phyloP scores from a whole-genome alignment of 2,329 filamentous ascomycete species.

The Colletotrichum trifolii region DNA sequence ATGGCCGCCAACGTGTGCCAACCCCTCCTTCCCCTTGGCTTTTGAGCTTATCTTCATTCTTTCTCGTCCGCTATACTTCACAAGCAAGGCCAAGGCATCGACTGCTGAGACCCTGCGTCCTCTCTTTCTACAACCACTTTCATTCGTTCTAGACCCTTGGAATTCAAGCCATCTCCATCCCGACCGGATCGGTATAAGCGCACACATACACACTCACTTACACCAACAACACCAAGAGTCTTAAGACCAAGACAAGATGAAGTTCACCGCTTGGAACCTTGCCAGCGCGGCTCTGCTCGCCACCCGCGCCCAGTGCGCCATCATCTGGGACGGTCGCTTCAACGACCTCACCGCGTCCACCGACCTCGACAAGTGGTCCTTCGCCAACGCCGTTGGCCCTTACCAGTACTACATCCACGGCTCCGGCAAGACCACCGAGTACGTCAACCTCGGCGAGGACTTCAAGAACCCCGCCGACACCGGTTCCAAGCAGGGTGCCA shows the following conservation, averaged over 20 bases:
- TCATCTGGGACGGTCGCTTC: constrained; percentile 75
- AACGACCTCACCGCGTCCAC: constrained; percentile 65
- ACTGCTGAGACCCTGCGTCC: constrained; percentile 35
- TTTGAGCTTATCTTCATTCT: constrained; percentile 35
- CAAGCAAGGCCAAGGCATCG: constrained; percentile 37
- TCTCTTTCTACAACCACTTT: constrained; percentile 29
- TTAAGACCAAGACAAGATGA: constrained; percentile 22
- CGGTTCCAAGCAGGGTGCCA: constrained; percentile 71
- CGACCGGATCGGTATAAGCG: constrained; percentile 32
- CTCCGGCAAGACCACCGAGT: constrained; percentile 62
- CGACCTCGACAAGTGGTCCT: constrained; percentile 72
- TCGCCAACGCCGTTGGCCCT: constrained; percentile 74
- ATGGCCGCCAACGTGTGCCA: constrained; percentile 5
- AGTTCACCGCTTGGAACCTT: constrained; percentile 31
- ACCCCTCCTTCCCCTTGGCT: constrained; percentile 3
- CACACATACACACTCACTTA: constrained; percentile 19
- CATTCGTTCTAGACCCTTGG: constrained; percentile 25
- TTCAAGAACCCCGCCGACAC: constrained; percentile 76
- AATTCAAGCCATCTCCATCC: constrained; percentile 31
- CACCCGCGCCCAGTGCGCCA: constrained; percentile 31
- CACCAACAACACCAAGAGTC: constrained; percentile 10
- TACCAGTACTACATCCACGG: constrained; percentile 86
- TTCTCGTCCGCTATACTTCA: constrained; percentile 23
- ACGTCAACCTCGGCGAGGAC: constrained; percentile 68
- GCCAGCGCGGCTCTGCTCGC: constrained; percentile 35